Conservation (phyloP, 495 filamentous ascomycete species). For the Cenococcum geophilum region DNA sequence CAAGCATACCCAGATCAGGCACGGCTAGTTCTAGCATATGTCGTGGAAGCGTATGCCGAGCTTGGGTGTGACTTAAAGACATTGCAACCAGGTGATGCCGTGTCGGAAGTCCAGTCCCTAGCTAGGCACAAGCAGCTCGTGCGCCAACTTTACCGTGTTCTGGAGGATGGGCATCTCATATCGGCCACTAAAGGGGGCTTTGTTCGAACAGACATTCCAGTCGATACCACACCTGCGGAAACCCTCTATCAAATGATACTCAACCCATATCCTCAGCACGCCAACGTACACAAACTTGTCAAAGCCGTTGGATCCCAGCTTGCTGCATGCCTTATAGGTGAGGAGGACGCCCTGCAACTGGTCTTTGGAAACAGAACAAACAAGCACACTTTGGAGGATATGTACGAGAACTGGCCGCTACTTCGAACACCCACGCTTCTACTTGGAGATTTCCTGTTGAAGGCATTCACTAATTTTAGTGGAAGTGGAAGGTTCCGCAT, state of each 20-base stretch:
- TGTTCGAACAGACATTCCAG: background rate
- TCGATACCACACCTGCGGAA: background rate
- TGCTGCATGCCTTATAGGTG: constrained; percentile 5
- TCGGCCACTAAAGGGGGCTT: background rate
- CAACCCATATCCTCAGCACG: constrained; percentile 9
- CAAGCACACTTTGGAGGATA: background rate
- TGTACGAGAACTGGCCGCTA: constrained; percentile 11
- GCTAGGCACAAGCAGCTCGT: constrained; percentile 6
- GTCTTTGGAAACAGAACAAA: constrained; percentile 11
- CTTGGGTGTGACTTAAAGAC: constrained; percentile 15
- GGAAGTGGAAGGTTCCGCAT: background rate
- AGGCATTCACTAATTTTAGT: background rate
- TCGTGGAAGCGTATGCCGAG: constrained; percentile 25
- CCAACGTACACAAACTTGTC: background rate
- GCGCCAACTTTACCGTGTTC: constrained; percentile 6
- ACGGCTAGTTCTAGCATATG: constrained; percentile 30
- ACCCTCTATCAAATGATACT: background rate
- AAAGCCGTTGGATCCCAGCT: constrained; percentile 6
- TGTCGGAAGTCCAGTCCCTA: background rate
- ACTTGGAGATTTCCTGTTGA: background rate
- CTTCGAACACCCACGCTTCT: background rate
- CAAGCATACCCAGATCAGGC: constrained; percentile 19
- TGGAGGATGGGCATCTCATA: constrained; percentile 7
- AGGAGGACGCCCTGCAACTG: constrained; percentile 10
- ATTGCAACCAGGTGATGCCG: background rate